These are phyloP conservation scores for Themeda triandra DNA, from an alignment of 176 grass and related monocot genomes.

Conservation along the genomic window DNA sequence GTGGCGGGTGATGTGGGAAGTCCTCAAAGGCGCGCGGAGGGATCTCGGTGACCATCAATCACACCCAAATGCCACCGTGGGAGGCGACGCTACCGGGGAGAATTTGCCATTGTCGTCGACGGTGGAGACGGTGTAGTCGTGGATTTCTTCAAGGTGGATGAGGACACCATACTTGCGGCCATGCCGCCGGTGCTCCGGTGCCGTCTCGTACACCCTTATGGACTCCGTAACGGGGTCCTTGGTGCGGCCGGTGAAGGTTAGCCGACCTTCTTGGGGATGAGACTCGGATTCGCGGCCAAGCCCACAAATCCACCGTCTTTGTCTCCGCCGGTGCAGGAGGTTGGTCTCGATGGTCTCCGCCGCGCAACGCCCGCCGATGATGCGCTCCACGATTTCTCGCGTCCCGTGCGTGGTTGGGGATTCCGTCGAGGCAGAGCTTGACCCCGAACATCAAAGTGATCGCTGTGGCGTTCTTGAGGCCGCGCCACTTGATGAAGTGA, in stretches of 20 bases:
- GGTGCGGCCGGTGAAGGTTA: not conserved
- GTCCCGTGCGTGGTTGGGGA: not conserved
- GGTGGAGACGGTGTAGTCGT: no score
- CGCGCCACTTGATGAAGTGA: not conserved
- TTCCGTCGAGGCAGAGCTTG: not conserved
- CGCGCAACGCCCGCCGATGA: not conserved
- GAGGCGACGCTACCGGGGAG: no score
- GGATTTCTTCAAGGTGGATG: not conserved
- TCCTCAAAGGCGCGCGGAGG: not conserved
- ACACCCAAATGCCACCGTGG: no score
- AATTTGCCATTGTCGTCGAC: no score
- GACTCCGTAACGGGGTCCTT: not conserved
- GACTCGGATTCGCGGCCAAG: not conserved
- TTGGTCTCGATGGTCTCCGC: not conserved
- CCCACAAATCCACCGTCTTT: no score
- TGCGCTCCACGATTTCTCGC: no score
- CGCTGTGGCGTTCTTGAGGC: rapidly evolving
- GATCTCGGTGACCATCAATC: not conserved
- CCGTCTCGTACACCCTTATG: not conserved
- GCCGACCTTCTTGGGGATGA: not conserved
- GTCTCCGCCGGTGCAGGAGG: not conserved
- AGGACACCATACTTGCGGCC: not conserved
- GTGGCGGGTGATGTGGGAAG: not conserved
- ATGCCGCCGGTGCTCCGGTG: not conserved
- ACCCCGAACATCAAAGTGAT: not conserved